Conservation (phyloP, 306 rosid species). For the Vigna nakashimae region DNA sequence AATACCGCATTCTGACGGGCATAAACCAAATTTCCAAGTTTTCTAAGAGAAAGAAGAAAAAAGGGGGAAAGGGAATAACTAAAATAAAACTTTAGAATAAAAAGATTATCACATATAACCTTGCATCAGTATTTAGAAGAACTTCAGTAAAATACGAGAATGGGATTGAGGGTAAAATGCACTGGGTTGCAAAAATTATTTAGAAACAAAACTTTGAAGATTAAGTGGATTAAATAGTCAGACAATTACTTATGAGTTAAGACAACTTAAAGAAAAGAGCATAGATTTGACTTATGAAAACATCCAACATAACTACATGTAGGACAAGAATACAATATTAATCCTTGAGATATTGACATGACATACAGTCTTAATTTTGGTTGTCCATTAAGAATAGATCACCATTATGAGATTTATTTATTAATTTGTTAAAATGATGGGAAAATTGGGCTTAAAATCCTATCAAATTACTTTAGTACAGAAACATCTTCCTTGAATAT, state of each 20-base stretch:
- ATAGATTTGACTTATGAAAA: not conserved
- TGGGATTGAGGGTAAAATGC: constrained; percentile 7
- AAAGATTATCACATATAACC: constrained; percentile 14
- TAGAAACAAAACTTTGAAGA: constrained; percentile 8
- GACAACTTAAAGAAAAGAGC: not conserved
- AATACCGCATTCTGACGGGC: constrained; percentile 22
- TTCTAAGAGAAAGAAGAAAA: constrained; percentile 29
- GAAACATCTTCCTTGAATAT: constrained; percentile 13
- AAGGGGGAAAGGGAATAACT: not conserved
- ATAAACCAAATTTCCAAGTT: constrained; percentile 34
- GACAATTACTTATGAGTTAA: not conserved
- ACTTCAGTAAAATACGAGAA: not conserved
- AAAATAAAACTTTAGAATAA: not conserved
- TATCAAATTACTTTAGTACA: constrained; percentile 9
- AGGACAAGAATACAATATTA: constrained; percentile 14
- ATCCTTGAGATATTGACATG: constrained; percentile 12
- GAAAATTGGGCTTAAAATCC: constrained; percentile 21
- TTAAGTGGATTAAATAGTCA: not conserved
- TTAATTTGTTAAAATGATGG: not conserved
- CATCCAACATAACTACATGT: not conserved
- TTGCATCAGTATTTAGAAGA: constrained; percentile 6
- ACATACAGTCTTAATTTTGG: not conserved
- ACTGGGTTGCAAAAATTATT: not conserved
- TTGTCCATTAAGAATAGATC: constrained; percentile 12
- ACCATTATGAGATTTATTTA: constrained; percentile 2